Evolutionary conservation across 441 rosid species (phyloP).

Genomic region (Flueggea neowawraea): DNA sequence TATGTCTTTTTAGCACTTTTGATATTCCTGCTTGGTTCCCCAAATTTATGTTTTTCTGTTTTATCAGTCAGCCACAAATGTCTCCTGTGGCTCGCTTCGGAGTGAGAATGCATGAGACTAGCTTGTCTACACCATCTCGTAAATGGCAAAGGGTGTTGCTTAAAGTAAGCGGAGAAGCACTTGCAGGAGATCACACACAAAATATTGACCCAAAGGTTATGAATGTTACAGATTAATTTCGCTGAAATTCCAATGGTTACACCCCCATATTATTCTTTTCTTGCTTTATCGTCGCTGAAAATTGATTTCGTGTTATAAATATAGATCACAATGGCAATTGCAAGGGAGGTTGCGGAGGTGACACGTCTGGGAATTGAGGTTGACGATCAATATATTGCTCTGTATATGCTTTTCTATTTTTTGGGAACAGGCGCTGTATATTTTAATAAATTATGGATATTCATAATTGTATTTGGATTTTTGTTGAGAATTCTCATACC

Average conservation of each 20-base stretch:
- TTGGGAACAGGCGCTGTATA: too few relatives aligned
- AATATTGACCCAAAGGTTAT: conserved; percentile 89
- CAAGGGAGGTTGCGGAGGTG: conserved; percentile 93
- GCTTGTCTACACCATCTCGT: conserved; percentile 42
- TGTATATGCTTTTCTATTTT: too few relatives aligned
- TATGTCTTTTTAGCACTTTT: too few relatives aligned
- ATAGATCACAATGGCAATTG: conserved; percentile 89
- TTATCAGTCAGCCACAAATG: conserved; percentile 47
- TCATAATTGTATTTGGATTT: too few relatives aligned
- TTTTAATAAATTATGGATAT: too few relatives aligned
- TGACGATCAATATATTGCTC: conserved; percentile 11
- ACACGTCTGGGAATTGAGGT: conserved; percentile 93
- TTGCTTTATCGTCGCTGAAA: conserved; percentile 8
- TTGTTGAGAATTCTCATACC: too few relatives aligned
- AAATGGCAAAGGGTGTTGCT: conserved; percentile 95
- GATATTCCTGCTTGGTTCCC: conserved; percentile 2
- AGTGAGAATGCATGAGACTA: conserved; percentile 34
- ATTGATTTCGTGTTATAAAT: conserved; percentile 5
- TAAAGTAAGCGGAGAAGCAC: conserved; percentile 97
- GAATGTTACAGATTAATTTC: conserved; percentile 2
- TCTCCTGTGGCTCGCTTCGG: conserved; percentile 55
- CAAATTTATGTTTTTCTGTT: neutral
- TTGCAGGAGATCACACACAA: conserved; percentile 77
- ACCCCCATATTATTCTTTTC: neutral
- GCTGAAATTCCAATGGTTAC: conserved; percentile 1